Evolutionary conservation across 2,329 filamentous ascomycete species (phyloP).

Genomic region (Trichoderma atrobrunneum): DNA sequence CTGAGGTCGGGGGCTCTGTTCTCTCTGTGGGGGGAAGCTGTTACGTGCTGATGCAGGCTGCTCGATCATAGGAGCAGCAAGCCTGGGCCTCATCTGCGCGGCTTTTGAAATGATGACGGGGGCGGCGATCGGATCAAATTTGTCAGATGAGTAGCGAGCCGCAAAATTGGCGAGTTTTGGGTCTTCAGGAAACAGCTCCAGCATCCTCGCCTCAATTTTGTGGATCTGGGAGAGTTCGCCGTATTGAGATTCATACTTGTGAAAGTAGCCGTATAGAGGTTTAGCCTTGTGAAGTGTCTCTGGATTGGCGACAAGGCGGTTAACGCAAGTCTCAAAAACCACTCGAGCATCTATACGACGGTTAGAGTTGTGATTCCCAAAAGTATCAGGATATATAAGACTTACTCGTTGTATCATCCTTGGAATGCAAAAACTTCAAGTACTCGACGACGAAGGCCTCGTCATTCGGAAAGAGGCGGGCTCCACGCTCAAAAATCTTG

Average conservation of each 20-base stretch:
- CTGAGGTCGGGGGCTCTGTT: conserved; percentile 48
- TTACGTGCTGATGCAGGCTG: conserved; percentile 44
- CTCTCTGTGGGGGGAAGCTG: conserved; percentile 40
- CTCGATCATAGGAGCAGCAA: conserved; percentile 54
- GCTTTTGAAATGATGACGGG: conserved; percentile 79
- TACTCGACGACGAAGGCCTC: conserved; percentile 94
- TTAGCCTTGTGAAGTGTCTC: conserved; percentile 74
- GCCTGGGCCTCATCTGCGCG: conserved; percentile 70
- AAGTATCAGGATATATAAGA: conserved; percentile 21
- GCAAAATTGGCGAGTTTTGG: conserved; percentile 72
- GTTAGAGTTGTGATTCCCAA: conserved; percentile 22
- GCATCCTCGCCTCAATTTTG: conserved; percentile 89
- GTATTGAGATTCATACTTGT: conserved; percentile 91
- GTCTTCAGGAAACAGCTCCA: conserved; percentile 87
- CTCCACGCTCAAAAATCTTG: conserved; percentile 93
- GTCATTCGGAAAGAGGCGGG: conserved; percentile 90
- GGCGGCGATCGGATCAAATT: conserved; percentile 79
- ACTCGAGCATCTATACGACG: conserved; percentile 73
- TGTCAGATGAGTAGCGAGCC: conserved; percentile 66
- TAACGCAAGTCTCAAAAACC: conserved; percentile 92
- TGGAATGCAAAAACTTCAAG: conserved; percentile 87
- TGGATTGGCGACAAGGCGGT: conserved; percentile 73
- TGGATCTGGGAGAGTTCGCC: conserved; percentile 88
- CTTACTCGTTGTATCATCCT: conserved; percentile 91
- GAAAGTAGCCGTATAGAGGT: conserved; percentile 84